Evolutionary conservation across 345 rosid species (phyloP).

Genomic region (Hypericum perforatum): DNA sequence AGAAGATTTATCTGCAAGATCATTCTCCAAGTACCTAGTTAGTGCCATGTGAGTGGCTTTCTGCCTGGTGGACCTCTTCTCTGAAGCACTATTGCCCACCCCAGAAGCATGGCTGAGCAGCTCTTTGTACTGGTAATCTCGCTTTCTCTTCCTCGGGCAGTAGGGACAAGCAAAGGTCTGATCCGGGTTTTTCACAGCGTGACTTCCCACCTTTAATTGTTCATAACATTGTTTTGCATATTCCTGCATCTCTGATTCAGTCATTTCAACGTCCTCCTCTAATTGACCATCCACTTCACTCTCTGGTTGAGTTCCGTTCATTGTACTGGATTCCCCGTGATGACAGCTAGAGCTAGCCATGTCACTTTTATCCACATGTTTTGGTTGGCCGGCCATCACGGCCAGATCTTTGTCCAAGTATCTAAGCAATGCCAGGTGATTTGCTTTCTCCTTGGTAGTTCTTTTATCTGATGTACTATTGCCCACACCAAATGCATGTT

Average conservation of each 20-base stretch:
- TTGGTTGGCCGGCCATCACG: constrained; percentile 13
- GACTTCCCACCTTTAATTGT: too few relatives aligned
- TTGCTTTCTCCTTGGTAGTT: constrained; percentile 59
- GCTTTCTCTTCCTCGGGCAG: background rate
- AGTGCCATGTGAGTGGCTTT: background rate
- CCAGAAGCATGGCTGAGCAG: constrained; percentile 1
- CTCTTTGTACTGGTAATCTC: constrained; percentile 3
- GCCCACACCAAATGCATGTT: constrained; percentile 97
- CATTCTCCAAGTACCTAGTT: background rate
- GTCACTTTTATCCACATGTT: constrained; percentile 8
- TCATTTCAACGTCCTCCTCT: too few relatives aligned
- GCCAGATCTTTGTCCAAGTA: constrained; percentile 55
- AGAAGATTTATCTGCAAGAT: constrained; percentile 9
- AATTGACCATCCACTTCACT: too few relatives aligned
- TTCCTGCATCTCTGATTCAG: too few relatives aligned
- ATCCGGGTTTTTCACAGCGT: too few relatives aligned
- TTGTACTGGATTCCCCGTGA: too few relatives aligned
- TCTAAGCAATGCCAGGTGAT: constrained; percentile 70
- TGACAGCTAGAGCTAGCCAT: too few relatives aligned
- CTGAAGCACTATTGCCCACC: constrained; percentile 1
- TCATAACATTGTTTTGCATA: too few relatives aligned
- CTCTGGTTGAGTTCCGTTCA: too few relatives aligned
- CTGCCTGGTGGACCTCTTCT: background rate
- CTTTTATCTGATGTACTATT: constrained; percentile 64
- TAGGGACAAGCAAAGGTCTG: background rate